These are phyloP conservation scores for Elongisporangium anandrum DNA, from an alignment of 352 stramenopile genomes.

Conservation along the genomic window DNA sequence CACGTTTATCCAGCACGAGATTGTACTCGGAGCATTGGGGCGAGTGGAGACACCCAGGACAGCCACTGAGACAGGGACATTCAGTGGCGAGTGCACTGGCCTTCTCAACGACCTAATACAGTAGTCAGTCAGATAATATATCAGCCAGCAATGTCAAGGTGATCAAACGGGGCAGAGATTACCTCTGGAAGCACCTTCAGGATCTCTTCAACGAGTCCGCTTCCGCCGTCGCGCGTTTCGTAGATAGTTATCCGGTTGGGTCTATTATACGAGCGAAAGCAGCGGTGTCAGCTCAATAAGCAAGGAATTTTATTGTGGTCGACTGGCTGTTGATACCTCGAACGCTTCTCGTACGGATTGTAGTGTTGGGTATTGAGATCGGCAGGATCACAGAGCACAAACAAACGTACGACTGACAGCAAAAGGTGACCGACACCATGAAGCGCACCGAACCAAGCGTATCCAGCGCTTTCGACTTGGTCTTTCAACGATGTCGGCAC, in stretches of 20 bases:
- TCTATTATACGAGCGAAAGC: slow-evolving; percentile 12
- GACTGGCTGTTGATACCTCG: slow-evolving; percentile 22
- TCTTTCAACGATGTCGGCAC: slow-evolving; percentile 50
- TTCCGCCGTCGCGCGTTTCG: slow-evolving; percentile 84
- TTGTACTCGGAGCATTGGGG: slow-evolving; percentile 88
- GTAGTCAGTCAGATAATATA: too few relatives aligned
- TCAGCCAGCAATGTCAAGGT: neutral
- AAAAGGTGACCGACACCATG: slow-evolving; percentile 90
- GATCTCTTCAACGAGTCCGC: slow-evolving; percentile 83
- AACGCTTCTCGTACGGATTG: slow-evolving; percentile 64
- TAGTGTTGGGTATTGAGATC: slow-evolving; percentile 87
- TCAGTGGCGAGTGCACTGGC: slow-evolving; percentile 64
- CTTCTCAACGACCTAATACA: slow-evolving; percentile 37
- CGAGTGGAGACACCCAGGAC: slow-evolving; percentile 86
- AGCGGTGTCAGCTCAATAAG: slow-evolving; percentile 3
- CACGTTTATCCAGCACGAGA: slow-evolving; percentile 81
- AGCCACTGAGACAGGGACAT: slow-evolving; percentile 78
- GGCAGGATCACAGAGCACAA: slow-evolving; percentile 84
- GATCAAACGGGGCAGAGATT: too few relatives aligned
- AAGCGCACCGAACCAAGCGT: slow-evolving; percentile 44
- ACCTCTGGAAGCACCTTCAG: slow-evolving; percentile 56
- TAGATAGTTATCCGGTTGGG: slow-evolving; percentile 86
- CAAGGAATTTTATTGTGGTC: too few relatives aligned
- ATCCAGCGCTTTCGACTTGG: slow-evolving; percentile 26
- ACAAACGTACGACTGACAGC: slow-evolving; percentile 90